A percentile compares a stretch with the other conserved stretches of the same genome.
phyloP scores from a whole-genome alignment of 805 yeast species.

The Suhomyces sp. region DNA sequence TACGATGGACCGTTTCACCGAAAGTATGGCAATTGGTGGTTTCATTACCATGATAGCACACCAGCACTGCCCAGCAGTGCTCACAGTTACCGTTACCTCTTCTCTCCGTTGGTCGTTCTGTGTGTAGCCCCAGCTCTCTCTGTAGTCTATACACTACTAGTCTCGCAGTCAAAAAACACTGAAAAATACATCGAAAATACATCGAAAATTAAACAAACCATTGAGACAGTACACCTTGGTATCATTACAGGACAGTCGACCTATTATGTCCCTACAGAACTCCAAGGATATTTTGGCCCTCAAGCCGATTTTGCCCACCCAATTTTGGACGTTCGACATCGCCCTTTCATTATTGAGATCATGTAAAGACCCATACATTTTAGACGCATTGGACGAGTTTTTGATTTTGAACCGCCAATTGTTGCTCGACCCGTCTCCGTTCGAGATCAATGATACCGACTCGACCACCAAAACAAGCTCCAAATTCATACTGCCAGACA shows the following conservation, averaged over 20 bases:
- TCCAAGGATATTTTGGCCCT: conserved; percentile 14
- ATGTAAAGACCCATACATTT: conserved; percentile 27
- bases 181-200: not conserved
- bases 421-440: conserved; percentile 32
- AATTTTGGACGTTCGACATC: conserved; percentile 39
- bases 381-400: conserved; percentile 40
- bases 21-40: no score
- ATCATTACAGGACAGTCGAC: not conserved
- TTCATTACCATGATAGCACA: no score
- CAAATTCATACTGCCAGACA: conserved; percentile 1
- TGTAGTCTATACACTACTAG: not conserved
- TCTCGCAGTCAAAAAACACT: not conserved
- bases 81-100: not conserved
- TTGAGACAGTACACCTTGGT: no score
- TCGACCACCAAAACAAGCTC: conserved; percentile 1
- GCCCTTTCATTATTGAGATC: conserved; percentile 32
- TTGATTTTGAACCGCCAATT: conserved; percentile 29
- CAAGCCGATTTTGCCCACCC: conserved; percentile 33
- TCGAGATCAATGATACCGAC: conserved; percentile 9
- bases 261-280: not conserved
- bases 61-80: no score
- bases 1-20: not conserved
- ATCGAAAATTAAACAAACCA: not conserved
- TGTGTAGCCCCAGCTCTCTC: not conserved
- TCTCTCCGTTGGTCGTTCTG: not conserved